Conservation (phyloP, 768 basidiomycete species). For the Tephrocybe sp. region DNA sequence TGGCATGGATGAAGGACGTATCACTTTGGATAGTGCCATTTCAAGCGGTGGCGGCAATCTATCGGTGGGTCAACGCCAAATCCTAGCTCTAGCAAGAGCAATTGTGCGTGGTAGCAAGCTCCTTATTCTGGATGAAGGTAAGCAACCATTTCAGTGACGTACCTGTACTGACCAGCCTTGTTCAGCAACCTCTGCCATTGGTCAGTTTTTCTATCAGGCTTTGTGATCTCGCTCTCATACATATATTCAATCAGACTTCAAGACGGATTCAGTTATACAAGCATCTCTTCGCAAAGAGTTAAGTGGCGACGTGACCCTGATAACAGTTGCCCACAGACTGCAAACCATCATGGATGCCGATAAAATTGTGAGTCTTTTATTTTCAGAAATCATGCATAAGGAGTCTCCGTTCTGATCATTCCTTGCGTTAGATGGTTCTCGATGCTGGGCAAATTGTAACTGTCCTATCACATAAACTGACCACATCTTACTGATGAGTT, state of each 20-base stretch:
- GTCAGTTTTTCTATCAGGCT: conserved; percentile 25
- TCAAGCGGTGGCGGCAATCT: conserved; percentile 66
- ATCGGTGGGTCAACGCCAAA: no score
- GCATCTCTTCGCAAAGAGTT: conserved; percentile 62
- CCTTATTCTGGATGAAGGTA: conserved; percentile 63
- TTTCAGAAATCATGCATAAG: no score
- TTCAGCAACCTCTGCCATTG: conserved; percentile 49
- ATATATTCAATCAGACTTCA: conserved; percentile 48
- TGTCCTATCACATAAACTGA: neutral
- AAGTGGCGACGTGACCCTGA: no score
- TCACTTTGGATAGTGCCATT: conserved; percentile 46
- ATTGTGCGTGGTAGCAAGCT: no score
- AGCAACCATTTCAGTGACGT: conserved; percentile 23
- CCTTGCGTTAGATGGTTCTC: conserved; percentile 42
- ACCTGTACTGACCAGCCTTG: conserved; percentile 30
- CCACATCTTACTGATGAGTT: conserved; percentile 34
- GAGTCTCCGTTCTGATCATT: no score
- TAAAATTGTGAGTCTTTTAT: conserved; percentile 10
- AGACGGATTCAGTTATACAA: conserved; percentile 71
- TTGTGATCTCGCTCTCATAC: neutral
- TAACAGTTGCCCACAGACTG: no score
- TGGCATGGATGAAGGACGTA: conserved; percentile 47
- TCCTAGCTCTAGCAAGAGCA: no score
- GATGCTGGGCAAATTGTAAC: conserved; percentile 54
- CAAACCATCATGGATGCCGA: no score